These are phyloP conservation scores for Dimocarpus longan DNA, from an alignment of 345 rosid genomes.

Conservation along the genomic window DNA sequence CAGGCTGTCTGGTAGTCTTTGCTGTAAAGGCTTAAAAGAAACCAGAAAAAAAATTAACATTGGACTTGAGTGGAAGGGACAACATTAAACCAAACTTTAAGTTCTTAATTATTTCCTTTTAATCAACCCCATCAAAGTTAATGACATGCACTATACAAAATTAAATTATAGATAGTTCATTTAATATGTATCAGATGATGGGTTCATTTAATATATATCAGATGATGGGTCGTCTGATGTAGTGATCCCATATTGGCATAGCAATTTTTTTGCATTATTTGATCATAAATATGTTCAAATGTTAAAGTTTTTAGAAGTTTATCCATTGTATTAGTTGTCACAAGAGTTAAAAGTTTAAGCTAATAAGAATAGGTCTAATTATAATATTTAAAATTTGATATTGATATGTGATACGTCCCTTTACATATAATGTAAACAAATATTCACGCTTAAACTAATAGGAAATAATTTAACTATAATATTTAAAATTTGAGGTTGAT, in stretches of 20 bases:
- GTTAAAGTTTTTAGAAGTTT: neutral
- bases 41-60: conserved; percentile 18
- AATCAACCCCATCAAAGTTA: neutral
- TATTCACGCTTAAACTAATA: no score
- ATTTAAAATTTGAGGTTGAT: no score
- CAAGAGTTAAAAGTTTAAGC: no score
- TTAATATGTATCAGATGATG: neutral
- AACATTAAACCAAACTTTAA: conserved; percentile 18
- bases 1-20: conserved; percentile 31
- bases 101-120: neutral
- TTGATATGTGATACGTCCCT: no score
- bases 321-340: neutral
- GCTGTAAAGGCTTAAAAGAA: conserved; percentile 31
- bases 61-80: conserved; percentile 21
- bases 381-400: no score
- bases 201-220: neutral
- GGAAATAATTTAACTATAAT: no score
- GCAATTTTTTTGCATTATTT: neutral
- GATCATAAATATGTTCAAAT: no score
- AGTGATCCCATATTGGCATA: neutral
- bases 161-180: neutral
- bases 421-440: no score
- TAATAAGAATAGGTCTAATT: no score
- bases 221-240: conserved; percentile 6
- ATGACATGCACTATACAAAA: neutral